A percentile compares a stretch with the other conserved stretches of the same genome.
Evolutionary conservation across 305 asterid species (phyloP).

Genomic region (Solanum chacoense): DNA sequence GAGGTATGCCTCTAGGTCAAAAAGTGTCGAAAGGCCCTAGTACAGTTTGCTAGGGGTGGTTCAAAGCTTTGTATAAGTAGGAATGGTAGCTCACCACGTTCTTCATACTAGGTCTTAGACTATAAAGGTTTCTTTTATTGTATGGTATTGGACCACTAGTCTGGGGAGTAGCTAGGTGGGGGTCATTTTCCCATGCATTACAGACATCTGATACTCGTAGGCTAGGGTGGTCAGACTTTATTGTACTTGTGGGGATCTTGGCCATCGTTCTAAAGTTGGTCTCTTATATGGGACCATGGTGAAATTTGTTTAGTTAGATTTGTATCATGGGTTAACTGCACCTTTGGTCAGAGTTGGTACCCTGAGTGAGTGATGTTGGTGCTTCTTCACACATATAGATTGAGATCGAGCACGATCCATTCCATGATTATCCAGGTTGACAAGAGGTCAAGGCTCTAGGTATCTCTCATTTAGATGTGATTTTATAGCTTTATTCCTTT

Average conservation of each 20-base stretch:
- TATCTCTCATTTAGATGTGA: background rate
- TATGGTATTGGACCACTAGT: background rate
- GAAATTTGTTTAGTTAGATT: background rate
- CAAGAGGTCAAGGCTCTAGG: background rate
- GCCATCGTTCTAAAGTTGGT: background rate
- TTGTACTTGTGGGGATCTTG: background rate
- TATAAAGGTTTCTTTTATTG: too few species aligned
- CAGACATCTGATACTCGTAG: background rate
- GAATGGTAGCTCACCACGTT: too few species aligned
- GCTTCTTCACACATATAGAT: background rate
- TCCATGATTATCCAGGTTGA: background rate
- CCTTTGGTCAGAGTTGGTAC: background rate
- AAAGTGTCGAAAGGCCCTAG: too few species aligned
- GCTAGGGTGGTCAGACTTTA: background rate
- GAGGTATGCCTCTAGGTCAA: background rate
- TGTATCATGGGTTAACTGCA: too few species aligned
- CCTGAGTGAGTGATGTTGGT: background rate
- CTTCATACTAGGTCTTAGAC: too few species aligned
- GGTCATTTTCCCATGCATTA: background rate
- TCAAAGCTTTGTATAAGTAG: too few species aligned
- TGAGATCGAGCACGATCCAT: background rate
- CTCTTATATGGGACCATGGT: background rate
- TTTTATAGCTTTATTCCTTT: background rate
- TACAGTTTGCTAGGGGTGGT: too few species aligned
- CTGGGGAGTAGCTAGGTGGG: background rate